phyloP scores from a whole-genome alignment of 2,329 filamentous ascomycete species.

The Colletotrichum lindemuthianum region DNA sequence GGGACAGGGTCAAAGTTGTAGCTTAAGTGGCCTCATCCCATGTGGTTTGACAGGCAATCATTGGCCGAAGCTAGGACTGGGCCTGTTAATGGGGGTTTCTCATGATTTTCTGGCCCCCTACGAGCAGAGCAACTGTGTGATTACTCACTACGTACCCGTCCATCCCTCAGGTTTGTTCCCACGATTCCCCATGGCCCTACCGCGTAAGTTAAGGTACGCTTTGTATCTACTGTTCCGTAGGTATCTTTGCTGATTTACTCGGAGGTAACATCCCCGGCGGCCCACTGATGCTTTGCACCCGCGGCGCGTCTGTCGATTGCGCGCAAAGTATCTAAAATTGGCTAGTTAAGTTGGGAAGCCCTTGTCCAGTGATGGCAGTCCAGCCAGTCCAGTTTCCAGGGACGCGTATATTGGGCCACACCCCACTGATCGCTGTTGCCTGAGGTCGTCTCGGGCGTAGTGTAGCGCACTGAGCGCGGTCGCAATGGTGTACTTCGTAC shows the following conservation, averaged over 20 bases:
- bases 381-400: not conserved
- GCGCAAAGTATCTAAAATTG: conserved; percentile 4
- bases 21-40: conserved; percentile 51
- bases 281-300: not conserved
- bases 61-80: conserved; percentile 31
- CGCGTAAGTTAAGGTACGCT: too few relatives aligned
- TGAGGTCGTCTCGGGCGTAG: not conserved
- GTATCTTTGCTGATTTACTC: too few relatives aligned
- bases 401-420: conserved; percentile 19
- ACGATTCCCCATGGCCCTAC: conserved; percentile 16
- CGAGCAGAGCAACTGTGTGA: too few relatives aligned
- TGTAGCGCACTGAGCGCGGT: conserved; percentile 19
- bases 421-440: conserved; percentile 11
- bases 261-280: not conserved
- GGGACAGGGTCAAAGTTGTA: conserved; percentile 44
- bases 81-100: too few relatives aligned
- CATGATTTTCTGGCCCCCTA: too few relatives aligned
- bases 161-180: conserved; percentile 16
- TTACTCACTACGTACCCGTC: not conserved
- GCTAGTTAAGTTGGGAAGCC: not conserved
- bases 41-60: conserved; percentile 32
- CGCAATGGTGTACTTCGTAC: not conserved
- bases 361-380: not conserved
- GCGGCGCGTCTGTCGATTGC: not conserved
- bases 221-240: too few relatives aligned